A percentile compares a stretch with the other conserved stretches of the same genome.
phyloP scores from a whole-genome alignment of 2,329 filamentous ascomycete genomes.

The Curvularia sp. region DNA sequence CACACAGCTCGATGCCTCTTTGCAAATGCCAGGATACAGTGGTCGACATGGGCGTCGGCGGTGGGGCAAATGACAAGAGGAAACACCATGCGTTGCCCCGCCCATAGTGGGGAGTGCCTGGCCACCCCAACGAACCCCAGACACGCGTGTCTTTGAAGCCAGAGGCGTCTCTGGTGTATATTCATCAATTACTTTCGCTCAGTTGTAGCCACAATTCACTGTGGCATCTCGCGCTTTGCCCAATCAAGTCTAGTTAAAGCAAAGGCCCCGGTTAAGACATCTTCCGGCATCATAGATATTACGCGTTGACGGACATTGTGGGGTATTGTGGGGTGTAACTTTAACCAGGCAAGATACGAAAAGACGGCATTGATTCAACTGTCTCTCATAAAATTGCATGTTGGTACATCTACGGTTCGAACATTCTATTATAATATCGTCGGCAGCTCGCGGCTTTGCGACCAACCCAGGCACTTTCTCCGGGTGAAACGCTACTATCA shows the following conservation, averaged over 20 bases:
- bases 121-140: slow-evolving; percentile 3
- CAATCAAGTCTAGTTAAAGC: not conserved
- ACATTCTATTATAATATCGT: not conserved
- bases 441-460: not conserved
- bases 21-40: slow-evolving; percentile 3
- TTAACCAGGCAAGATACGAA: not conserved
- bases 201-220: not conserved
- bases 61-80: slow-evolving; percentile 11
- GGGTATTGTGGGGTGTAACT: slow-evolving; percentile 5
- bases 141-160: not conserved
- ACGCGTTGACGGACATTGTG: slow-evolving; percentile 1
- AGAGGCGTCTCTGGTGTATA: not conserved
- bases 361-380: not conserved
- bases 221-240: not conserved
- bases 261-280: slow-evolving; percentile 13
- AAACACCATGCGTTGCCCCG: slow-evolving; percentile 9
- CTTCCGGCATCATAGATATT: slow-evolving; percentile 11
- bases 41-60: not conserved
- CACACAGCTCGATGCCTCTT: not conserved
- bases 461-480: not conserved
- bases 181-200: not conserved
- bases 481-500: too few species aligned
- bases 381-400: not conserved
- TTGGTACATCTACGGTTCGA: too few species aligned
- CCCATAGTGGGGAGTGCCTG: slow-evolving; percentile 12